Evolutionary conservation across 2,329 filamentous ascomycete species (phyloP), one percentile per base, ranked within the genome.

Genomic region (Onygena corvina): DNA sequence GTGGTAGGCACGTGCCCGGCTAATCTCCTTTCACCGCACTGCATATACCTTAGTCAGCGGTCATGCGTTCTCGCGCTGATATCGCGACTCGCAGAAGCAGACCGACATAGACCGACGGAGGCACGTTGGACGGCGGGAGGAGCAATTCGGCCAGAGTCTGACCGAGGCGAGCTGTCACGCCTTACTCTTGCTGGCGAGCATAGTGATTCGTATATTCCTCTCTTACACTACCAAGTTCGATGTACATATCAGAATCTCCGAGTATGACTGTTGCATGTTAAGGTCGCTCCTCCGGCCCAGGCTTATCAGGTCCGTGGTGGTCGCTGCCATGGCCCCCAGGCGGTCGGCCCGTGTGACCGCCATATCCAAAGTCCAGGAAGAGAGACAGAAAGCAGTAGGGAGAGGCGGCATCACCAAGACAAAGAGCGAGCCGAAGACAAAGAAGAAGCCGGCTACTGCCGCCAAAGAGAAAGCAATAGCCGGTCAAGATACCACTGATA

Each of bases 291-390:
- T n/a, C 36, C 27, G 21, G 35, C 9, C 29, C 3, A 31, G 8
- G 29, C n/a, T 7, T 42, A 42, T 14, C 36, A 25, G 21, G 21
- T 20, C 14, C 21, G 42, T 31, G 21, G 25, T n/a, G 30, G 30
- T 30, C 25, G 36, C 46, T 57, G 42, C 53, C 61, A 77, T 78
- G 75, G 70, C 74, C 33, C 61, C 76, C 8, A 63, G 76, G 54
- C 72, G 75, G 48, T 78, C 75, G 40, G 63, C 71, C 35, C 70
- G 75, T 38, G 64, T 75, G 27, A 65, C 52, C 31, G 51, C 61
- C 38, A 57, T 58, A 48, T 27, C 53, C 8, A 58, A 56, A 30
- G 57, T 56, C 40, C 48, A 50, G 34, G 56, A 49, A 55, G 54
- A 33, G 29, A 21, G 6, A n/a, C 29, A 46, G 7, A 45, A 47